A percentile compares a stretch with the other conserved stretches of the same genome.
Conservation (phyloP, 805 yeast genomes). For the Metschnikowia similis region DNA sequence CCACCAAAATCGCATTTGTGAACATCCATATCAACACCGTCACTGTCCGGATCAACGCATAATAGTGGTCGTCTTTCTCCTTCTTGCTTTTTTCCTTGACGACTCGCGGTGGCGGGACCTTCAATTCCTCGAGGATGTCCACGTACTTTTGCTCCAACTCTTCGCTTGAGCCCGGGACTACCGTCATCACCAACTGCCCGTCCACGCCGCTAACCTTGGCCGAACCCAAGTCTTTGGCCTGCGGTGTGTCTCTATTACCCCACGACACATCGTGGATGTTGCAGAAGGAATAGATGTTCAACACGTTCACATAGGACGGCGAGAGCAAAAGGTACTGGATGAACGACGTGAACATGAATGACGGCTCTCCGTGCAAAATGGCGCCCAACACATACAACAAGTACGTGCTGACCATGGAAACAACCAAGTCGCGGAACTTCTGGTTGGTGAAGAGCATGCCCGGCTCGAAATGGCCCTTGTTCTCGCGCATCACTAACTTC, state of each 20-base stretch:
- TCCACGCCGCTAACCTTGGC: conserved; percentile 57
- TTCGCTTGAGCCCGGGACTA: conserved; percentile 62
- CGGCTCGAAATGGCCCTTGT: conserved; percentile 36
- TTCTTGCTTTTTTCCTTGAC: conserved; percentile 18
- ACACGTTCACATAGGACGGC: conserved; percentile 86
- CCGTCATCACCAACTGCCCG: conserved; percentile 34
- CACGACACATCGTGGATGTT: conserved; percentile 94
- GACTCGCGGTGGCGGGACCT: conserved; percentile 28
- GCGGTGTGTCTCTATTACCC: conserved; percentile 89
- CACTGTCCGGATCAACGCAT: conserved; percentile 83
- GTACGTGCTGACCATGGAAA: conserved; percentile 85
- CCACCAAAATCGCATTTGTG: conserved; percentile 76
- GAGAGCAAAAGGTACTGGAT: conserved; percentile 76
- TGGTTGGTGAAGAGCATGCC: conserved; percentile 54
- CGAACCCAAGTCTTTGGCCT: conserved; percentile 69
- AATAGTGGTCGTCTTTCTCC: conserved; percentile 63
- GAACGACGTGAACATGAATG: conserved; percentile 88
- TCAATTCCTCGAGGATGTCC: conserved; percentile 57
- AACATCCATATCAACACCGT: conserved; percentile 89
- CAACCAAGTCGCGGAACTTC: conserved; percentile 78
- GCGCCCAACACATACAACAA: conserved; percentile 76
- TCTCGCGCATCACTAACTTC: conserved; percentile 46
- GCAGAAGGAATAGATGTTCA: conserved; percentile 93
- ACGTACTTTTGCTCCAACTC: conserved; percentile 76
- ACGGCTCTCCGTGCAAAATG: conserved; percentile 79